Evolutionary conservation across 2,329 filamentous ascomycete species (phyloP), one percentile per base, ranked within the genome.

Genomic region (Macrophomina phaseolina): DNA sequence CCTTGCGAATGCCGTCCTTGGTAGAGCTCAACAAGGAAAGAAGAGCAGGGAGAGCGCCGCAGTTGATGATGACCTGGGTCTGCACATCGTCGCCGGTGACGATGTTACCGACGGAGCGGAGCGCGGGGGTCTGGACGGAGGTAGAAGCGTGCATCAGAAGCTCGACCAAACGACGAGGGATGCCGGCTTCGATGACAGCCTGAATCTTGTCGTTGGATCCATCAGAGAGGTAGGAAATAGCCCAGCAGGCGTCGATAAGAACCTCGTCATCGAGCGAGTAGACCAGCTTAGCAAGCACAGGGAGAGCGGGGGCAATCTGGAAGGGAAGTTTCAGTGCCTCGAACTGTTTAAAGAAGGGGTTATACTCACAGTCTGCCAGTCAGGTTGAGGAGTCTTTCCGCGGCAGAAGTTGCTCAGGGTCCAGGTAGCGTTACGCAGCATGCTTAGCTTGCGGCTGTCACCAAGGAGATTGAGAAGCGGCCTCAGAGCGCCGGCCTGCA

Each of bases 371-470:
- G 93, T 97, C 77, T 89, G 89, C 95, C 95, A 99, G 79, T 99
- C 95, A 55, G 95, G 95, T 84, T 99, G 95, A 62, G 95, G 95
- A 8, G 94, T 97, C 88, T 99, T 99, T 82, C 95, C 95, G 85
- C 95, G 93, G 85, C 95, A 99, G 84, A 99, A 99, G 86, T 99
- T 99, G 87, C 95, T 98, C 67, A 99, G 85, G 52, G 95, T 99
- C 95, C 95, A 99, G 30, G 95, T 99, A 42, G 95, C 95, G 79
- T 99, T 99, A 73, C 95, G 89, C 63, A 99, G 90, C 95, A 99
- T 99, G 87, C 94, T 98, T 67, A 99, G 85, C 86, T 99, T 99
- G 76, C 95, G 93, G 84, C 95, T 97, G 81, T 99, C 95, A 65
- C 94, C 94, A 67, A 99, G 89, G 52, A 99, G 87, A 76, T 89